phyloP scores from a whole-genome alignment of 2,329 filamentous ascomycete genomes.

The Teratosphaeria nubilosa region DNA sequence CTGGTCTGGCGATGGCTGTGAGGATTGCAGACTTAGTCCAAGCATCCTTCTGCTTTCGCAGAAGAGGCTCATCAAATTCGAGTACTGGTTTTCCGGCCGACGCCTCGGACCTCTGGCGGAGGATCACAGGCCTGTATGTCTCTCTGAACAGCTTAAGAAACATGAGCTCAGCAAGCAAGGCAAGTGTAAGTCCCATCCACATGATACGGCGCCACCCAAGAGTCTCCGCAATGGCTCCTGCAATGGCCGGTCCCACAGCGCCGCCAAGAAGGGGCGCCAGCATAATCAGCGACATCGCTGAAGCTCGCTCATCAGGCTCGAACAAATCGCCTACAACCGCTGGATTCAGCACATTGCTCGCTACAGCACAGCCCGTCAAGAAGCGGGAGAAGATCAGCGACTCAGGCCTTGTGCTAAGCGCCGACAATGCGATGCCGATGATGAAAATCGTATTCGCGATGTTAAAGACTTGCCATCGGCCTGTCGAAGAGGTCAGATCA shows the following conservation, averaged over 20 bases:
- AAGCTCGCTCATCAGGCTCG: constrained; percentile 45
- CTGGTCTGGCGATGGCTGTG: constrained; percentile 32
- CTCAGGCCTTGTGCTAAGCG: constrained; percentile 27
- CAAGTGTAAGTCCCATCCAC: constrained; percentile 41
- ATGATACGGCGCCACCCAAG: constrained; percentile 47
- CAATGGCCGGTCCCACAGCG: constrained; percentile 47
- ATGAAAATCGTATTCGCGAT: constrained; percentile 37
- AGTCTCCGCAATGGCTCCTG: constrained; percentile 44
- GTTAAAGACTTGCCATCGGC: constrained; percentile 28
- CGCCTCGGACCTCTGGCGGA: constrained; percentile 27
- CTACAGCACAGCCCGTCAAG: constrained; percentile 35
- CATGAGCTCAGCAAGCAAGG: constrained; percentile 38
- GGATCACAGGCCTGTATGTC: constrained; percentile 51
- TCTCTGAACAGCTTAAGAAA: constrained; percentile 47
- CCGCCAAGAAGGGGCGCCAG: constrained; percentile 50
- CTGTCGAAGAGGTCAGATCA: not conserved
- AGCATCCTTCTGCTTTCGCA: not conserved
- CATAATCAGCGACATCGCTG: constrained; percentile 48
- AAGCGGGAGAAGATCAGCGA: constrained; percentile 34
- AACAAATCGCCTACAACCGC: constrained; percentile 57
- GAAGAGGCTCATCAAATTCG: constrained; percentile 6
- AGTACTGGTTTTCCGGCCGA: constrained; percentile 12
- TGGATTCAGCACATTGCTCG: constrained; percentile 49
- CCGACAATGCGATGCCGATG: constrained; percentile 30
- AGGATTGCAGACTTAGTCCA: constrained; percentile 14